These are phyloP conservation scores for Cladorrhinum sp. DNA, from an alignment of 2,329 filamentous ascomycete species.

Conservation along the genomic window DNA sequence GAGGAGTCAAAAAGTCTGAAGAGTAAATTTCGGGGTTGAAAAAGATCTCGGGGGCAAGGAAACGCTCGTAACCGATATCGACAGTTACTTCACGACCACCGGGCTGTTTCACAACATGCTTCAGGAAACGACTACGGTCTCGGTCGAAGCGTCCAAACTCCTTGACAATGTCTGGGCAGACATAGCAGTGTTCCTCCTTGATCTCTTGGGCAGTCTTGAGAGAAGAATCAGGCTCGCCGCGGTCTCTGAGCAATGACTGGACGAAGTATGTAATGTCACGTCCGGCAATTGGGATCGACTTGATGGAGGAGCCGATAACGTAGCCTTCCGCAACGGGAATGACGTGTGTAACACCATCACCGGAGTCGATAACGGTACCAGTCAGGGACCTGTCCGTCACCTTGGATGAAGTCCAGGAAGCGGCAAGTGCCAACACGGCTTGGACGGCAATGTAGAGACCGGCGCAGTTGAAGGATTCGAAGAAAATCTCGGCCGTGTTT, in stretches of 20 bases:
- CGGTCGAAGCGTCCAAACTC: conserved; percentile 93
- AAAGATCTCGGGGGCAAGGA: conserved; percentile 97
- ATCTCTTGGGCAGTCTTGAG: conserved; percentile 97
- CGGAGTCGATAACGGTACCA: conserved; percentile 96
- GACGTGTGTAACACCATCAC: conserved; percentile 97
- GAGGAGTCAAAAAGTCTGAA: conserved; percentile 93
- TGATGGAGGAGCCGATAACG: conserved; percentile 98
- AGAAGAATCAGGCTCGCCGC: conserved; percentile 93
- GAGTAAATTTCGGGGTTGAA: conserved; percentile 99
- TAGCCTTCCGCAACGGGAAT: conserved; percentile 98
- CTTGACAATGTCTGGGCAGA: conserved; percentile 98
- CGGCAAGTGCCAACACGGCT: conserved; percentile 90
- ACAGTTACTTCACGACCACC: conserved; percentile 82
- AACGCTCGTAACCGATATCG: conserved; percentile 96
- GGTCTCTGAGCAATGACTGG: conserved; percentile 90
- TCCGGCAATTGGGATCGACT: conserved; percentile 96
- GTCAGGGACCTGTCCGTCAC: conserved; percentile 94
- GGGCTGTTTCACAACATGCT: conserved; percentile 82
- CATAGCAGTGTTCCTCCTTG: conserved; percentile 98
- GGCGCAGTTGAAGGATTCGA: conserved; percentile 99
- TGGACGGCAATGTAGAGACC: conserved; percentile 98
- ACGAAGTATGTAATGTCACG: conserved; percentile 99
- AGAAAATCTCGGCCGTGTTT: conserved; percentile 99
- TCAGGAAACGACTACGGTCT: conserved; percentile 84
- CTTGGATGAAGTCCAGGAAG: conserved; percentile 98